Percentiles rank a stretch among this genome's conserved stretches.
Evolutionary conservation across 495 filamentous ascomycete genomes (phyloP).

Genomic region (Aspergillus nidulans): DNA sequence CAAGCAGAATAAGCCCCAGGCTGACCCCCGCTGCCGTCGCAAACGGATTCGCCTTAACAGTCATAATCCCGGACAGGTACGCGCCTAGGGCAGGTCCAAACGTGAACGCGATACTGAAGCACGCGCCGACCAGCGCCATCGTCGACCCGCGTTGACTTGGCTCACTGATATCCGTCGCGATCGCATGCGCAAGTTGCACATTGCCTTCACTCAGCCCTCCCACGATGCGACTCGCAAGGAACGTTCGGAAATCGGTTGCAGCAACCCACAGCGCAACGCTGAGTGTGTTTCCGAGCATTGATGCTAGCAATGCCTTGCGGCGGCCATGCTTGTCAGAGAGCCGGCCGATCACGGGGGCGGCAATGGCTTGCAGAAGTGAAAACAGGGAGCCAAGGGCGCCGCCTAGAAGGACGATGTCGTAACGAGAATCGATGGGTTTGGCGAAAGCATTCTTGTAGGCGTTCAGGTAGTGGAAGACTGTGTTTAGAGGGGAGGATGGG

Average conservation of each 20-base stretch:
- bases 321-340: conserved; percentile 89
- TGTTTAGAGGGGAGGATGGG: conserved; percentile 62
- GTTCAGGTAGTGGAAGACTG: conserved; percentile 79
- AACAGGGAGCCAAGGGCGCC: conserved; percentile 92
- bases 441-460: conserved; percentile 93
- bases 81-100: conserved; percentile 91
- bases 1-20: conserved; percentile 71
- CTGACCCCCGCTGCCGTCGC: conserved; percentile 84
- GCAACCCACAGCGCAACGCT: conserved; percentile 92
- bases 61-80: conserved; percentile 66
- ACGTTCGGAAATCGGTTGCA: conserved; percentile 90
- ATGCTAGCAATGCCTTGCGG: conserved; percentile 79
- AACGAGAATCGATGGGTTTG: conserved; percentile 88
- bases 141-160: conserved; percentile 75
- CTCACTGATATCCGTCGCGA: conserved; percentile 93
- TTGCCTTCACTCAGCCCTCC: conserved; percentile 96
- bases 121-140: conserved; percentile 93
- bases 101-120: conserved; percentile 96
- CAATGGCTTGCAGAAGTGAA: conserved; percentile 87
- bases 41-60: conserved; percentile 85
- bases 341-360: conserved; percentile 84
- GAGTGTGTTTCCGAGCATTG: conserved; percentile 91
- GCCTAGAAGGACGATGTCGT: conserved; percentile 94
- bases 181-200: conserved; percentile 92
- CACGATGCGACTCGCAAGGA: conserved; percentile 84